Evolutionary conservation across 495 filamentous ascomycete genomes (phyloP), one percentile per base, ranked within the genome.

Genomic region (Coniosporium apollinis): DNA sequence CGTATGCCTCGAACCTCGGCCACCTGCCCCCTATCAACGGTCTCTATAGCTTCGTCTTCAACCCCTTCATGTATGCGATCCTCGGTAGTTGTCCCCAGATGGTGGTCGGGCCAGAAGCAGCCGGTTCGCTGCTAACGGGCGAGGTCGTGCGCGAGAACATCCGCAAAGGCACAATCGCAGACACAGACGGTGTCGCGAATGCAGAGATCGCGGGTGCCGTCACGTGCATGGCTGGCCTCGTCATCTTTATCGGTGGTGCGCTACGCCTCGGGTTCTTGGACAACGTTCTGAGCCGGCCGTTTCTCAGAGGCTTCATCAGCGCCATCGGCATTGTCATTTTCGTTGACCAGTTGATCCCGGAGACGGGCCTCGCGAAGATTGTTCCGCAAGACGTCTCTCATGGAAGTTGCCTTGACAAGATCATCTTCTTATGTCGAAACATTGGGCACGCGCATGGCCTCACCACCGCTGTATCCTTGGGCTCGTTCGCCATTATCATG

Each of bases 301-400:
- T 99, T 43, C 58, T 96, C 19, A 64, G 89, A 36, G 89, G 89
- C 2, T 99, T 99, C 56, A 94, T 99, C 56, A 86, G 78, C 32
- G 87, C 91, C 21, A 83, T 99, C 52, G 89, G 89, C 22, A 79
- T 92, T 29, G 85, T 96, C 30, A 96, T 99, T 50, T 67, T 91
- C 30, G 81, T 94, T 19, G 89, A 96, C 54, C 89, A 99, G 56
- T 59, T 94, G 31, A 79, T 94, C 25, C 83, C 85, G 2, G 84
- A 96, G 53, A 64, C 87, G 49, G 89, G 89, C 3, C 64, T 99
- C 13, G 62, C 64, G n/a, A 51, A 59, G 0, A 50, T 69, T 4
- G 78, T 81, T 0, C 65, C 65, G 32, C 47, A 72, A 2, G 62
- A 69, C 22, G 66, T 84, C 6, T 65, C 64, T 17, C 89, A 96